Percentiles rank a stretch among this genome's conserved stretches.
Evolutionary conservation across 208 protist genomes (phyloP).

Genomic region (Herpetomonas samuelpessoai): DNA sequence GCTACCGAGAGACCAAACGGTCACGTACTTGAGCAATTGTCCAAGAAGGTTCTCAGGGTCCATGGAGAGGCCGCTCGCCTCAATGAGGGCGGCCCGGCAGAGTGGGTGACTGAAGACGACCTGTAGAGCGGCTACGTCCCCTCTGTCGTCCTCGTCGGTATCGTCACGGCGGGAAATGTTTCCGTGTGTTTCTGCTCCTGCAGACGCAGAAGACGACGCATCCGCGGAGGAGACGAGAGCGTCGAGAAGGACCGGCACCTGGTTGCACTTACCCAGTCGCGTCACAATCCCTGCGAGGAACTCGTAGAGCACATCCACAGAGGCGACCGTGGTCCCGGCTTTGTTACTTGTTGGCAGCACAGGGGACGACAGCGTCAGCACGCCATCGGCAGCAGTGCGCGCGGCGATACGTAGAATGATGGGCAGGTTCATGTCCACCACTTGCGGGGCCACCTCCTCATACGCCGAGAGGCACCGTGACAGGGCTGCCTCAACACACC

Average conservation of each 20-base stretch:
- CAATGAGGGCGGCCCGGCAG: constrained; percentile 21
- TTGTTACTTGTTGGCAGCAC: constrained; percentile 1
- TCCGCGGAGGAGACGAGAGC: constrained; percentile 28
- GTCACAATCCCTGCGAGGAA: neutral
- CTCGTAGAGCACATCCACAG: neutral
- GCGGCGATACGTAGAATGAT: constrained; percentile 70
- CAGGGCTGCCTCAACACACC: constrained; percentile 33
- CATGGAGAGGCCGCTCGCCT: constrained; percentile 35
- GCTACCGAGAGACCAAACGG: constrained; percentile 15
- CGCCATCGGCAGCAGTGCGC: constrained; percentile 18
- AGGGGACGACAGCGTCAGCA: neutral
- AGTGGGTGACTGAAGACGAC: constrained; percentile 25
- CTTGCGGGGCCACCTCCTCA: constrained; percentile 85
- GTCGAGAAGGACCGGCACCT: constrained; percentile 68
- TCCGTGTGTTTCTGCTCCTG: neutral
- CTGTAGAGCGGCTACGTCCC: constrained; percentile 18
- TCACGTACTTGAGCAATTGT: constrained; percentile 25
- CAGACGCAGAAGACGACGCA: neutral
- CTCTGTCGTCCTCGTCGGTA: neutral
- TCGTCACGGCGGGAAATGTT: constrained; percentile 1
- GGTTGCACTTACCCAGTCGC: constrained; percentile 40
- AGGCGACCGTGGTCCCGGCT: neutral
- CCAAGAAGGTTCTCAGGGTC: constrained; percentile 37
- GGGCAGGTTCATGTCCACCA: constrained; percentile 77
- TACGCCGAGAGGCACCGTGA: constrained; percentile 76